These are phyloP conservation scores for Aspergillus uvarum DNA, from an alignment of 2,329 filamentous ascomycete genomes.

Conservation along the genomic window DNA sequence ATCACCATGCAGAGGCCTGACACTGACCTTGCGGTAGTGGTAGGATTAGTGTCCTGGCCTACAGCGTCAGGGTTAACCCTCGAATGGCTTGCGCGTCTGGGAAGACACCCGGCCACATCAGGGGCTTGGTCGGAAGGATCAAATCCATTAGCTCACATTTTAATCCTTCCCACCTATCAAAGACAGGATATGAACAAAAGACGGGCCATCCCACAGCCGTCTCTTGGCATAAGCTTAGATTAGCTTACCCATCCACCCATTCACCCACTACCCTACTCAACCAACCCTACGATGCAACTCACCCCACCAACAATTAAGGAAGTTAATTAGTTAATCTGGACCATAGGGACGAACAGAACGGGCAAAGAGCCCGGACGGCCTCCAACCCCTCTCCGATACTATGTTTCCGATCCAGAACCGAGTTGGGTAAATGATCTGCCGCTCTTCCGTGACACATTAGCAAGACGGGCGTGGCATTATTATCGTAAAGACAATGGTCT, in stretches of 20 bases:
- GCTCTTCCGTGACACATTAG: neutral
- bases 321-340: neutral
- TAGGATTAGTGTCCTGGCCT: too few species aligned
- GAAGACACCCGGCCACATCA: neutral
- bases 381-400: neutral
- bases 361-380: neutral
- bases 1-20: too few species aligned
- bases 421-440: neutral
- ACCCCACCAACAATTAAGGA: neutral
- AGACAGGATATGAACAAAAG: too few species aligned
- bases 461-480: neutral
- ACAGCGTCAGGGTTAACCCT: too few species aligned
- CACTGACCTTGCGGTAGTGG: too few species aligned
- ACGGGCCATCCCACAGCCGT: neutral
- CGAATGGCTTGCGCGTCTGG: neutral
- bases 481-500: neutral
- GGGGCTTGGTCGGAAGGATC: neutral
- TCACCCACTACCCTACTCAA: neutral
- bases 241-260: neutral
- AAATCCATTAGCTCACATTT: neutral
- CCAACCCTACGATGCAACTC: neutral
- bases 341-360: neutral
- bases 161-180: too few species aligned
- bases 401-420: neutral
- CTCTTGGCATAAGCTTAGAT: neutral